These are phyloP conservation scores for Penstemon davidsonii DNA, from an alignment of 257 asterid genomes.

Conservation along the genomic window DNA sequence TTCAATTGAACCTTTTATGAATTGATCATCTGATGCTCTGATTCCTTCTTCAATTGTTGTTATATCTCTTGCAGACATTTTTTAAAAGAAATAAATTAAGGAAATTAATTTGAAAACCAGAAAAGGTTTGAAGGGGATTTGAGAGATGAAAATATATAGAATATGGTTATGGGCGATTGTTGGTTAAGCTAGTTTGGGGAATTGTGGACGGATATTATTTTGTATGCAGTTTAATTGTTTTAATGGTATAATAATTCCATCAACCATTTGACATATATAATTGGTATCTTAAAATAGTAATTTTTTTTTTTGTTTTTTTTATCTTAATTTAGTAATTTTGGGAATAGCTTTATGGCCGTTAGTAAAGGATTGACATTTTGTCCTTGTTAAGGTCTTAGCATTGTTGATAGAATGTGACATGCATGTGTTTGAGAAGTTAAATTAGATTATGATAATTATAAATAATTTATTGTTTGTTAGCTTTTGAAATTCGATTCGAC, in stretches of 20 bases:
- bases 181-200: slow-evolving; percentile 50
- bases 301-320: too few relatives aligned
- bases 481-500: too few relatives aligned
- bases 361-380: too few relatives aligned
- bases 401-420: too few relatives aligned
- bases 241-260: slow-evolving; percentile 21
- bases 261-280: not conserved
- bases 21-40: slow-evolving; percentile 12
- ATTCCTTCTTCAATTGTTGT: slow-evolving; percentile 47
- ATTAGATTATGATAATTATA: too few relatives aligned
- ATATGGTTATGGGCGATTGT: slow-evolving; percentile 34
- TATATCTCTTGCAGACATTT: slow-evolving; percentile 47
- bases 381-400: too few relatives aligned
- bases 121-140: not conserved
- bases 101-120: not conserved
- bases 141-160: slow-evolving; percentile 17
- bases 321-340: too few relatives aligned
- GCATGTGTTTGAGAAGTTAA: too few relatives aligned
- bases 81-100: not conserved
- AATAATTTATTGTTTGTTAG: too few relatives aligned
- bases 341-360: too few relatives aligned
- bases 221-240: slow-evolving; percentile 19
- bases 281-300: slow-evolving; percentile 10
- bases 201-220: slow-evolving; percentile 30
- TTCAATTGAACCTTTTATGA: slow-evolving; percentile 21